These are phyloP conservation scores for Papiliotrema nemorosa DNA, from an alignment of 1,284 basidiomycete species.

Conservation along the genomic window DNA sequence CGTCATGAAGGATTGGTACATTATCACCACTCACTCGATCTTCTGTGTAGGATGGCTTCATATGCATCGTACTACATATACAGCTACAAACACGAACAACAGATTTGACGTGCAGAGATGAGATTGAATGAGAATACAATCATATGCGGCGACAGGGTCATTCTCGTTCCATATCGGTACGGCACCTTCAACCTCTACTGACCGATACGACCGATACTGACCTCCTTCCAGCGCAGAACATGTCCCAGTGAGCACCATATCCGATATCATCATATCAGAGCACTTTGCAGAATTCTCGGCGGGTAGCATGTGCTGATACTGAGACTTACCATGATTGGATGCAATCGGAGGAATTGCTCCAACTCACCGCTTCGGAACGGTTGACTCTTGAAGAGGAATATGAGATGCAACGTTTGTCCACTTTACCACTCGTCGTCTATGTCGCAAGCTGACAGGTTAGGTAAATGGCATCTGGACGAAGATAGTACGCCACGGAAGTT, in stretches of 20 bases:
- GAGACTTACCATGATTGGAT: constrained; percentile 88
- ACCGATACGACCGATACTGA: neutral
- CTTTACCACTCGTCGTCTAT: no score
- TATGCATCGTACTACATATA: no score
- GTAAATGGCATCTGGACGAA: constrained; percentile 78
- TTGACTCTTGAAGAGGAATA: constrained; percentile 79
- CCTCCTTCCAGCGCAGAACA: constrained; percentile 54
- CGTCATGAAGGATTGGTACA: no score
- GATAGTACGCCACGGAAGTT: constrained; percentile 61
- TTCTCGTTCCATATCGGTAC: constrained; percentile 71
- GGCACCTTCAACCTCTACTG: constrained; percentile 3
- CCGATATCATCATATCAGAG: neutral
- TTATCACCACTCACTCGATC: no score
- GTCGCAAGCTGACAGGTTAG: constrained; percentile 49
- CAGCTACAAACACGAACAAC: no score
- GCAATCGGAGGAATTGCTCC: constrained; percentile 67
- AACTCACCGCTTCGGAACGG: constrained; percentile 81
- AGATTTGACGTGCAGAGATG: no score
- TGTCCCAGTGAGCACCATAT: constrained; percentile 57
- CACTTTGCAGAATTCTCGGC: neutral
- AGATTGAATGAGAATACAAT: constrained; percentile 60
- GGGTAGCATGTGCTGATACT: neutral
- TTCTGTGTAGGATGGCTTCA: no score
- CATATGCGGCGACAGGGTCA: constrained; percentile 61
- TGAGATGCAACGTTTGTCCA: constrained; percentile 80